Percentiles rank a stretch among this genome's conserved stretches.
phyloP scores from a whole-genome alignment of 331 rosid species.

The Stylosanthes scabra region DNA sequence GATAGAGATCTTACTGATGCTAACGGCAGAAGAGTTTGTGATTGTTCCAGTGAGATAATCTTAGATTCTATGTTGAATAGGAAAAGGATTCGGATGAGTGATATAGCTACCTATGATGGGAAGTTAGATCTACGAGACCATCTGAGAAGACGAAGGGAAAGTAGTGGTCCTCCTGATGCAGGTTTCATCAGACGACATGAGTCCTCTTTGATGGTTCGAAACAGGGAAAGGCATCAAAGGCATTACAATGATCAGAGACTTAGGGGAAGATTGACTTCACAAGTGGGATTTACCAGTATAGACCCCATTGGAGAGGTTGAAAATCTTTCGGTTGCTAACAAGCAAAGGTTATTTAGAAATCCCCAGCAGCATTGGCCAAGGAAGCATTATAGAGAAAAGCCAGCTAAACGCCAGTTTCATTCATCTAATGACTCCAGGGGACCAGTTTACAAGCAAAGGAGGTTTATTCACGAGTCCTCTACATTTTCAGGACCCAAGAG shows the following conservation, averaged over 20 bases:
- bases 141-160: conserved; percentile 64
- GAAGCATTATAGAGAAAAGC: conserved; percentile 51
- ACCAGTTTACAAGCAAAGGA: conserved; percentile 45
- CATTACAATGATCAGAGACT: conserved; percentile 36
- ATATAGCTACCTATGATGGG: conserved; percentile 46
- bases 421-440: conserved; percentile 53
- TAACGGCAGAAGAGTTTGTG: conserved; percentile 43
- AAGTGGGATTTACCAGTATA: conserved; percentile 43
- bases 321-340: conserved; percentile 47
- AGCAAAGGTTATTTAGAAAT: conserved; percentile 42
- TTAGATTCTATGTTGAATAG: conserved; percentile 57
- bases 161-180: conserved; percentile 38
- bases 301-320: conserved; percentile 44
- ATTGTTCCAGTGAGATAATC: conserved; percentile 49
- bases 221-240: conserved; percentile 43
- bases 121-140: conserved; percentile 64
- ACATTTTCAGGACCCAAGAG: conserved; percentile 80
- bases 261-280: conserved; percentile 60
- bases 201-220: conserved; percentile 45
- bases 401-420: conserved; percentile 37
- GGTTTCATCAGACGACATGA: conserved; percentile 55
- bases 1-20: conserved; percentile 45
- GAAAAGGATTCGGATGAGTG: conserved; percentile 55
- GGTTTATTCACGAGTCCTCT: conserved; percentile 36
- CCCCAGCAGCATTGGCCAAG: conserved; percentile 53